Evolutionary conservation across 345 rosid genomes (phyloP).

Genomic region (Euclidium syriacum): DNA sequence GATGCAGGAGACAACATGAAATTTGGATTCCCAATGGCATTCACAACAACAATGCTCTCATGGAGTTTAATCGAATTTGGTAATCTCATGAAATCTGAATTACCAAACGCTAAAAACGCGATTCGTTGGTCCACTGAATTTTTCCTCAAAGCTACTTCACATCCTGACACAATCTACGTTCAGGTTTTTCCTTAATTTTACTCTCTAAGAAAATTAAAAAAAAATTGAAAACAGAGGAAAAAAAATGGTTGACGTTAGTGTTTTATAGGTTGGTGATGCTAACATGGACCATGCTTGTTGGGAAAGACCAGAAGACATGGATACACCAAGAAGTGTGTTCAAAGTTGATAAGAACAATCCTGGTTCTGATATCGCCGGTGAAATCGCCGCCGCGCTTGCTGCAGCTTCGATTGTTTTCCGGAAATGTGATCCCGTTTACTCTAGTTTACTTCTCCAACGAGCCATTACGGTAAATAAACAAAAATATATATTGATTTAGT

Average conservation of each 20-base stretch:
- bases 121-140: constrained; percentile 80
- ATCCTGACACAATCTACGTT: constrained; percentile 43
- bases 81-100: constrained; percentile 40
- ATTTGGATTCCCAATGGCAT: constrained; percentile 91
- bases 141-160: constrained; percentile 68
- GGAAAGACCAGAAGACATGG: constrained; percentile 99
- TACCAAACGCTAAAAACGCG: constrained; percentile 41
- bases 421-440: constrained; percentile 38
- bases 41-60: constrained; percentile 67
- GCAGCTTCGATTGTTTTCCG: constrained; percentile 70
- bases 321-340: constrained; percentile 63
- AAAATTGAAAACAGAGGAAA: background rate
- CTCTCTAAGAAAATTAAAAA: no score
- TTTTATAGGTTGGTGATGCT: constrained; percentile 26
- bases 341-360: constrained; percentile 50
- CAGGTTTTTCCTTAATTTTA: constrained; percentile 30
- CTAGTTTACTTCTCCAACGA: constrained; percentile 46
- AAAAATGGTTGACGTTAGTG: background rate
- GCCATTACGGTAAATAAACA: constrained; percentile 37
- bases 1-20: constrained; percentile 94
- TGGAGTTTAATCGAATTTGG: constrained; percentile 75
- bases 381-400: constrained; percentile 85
- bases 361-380: constrained; percentile 80
- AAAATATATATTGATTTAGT: background rate
- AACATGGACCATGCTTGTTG: constrained; percentile 50